These are phyloP conservation scores for Sarocladiaceae sp. DNA, from an alignment of 2,329 filamentous ascomycete genomes.

Conservation along the genomic window DNA sequence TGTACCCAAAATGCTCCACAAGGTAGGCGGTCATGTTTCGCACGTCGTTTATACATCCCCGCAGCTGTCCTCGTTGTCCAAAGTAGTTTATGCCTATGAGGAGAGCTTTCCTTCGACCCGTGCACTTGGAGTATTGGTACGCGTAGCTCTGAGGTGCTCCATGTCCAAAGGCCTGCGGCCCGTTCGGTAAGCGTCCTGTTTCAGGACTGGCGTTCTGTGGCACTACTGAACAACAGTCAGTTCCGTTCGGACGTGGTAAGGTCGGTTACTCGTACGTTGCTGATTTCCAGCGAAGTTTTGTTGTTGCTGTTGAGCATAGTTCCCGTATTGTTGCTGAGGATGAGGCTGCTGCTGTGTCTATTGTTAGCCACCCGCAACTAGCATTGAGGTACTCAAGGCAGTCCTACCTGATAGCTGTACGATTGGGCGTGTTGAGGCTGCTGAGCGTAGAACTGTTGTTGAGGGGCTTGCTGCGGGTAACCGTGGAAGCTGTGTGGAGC, in stretches of 20 bases:
- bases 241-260: neutral
- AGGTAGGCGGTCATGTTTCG: constrained; percentile 95
- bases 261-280: no score
- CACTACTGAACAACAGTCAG: neutral
- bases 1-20: constrained; percentile 85
- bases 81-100: constrained; percentile 98
- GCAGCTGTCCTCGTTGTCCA: constrained; percentile 80
- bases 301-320: constrained; percentile 10
- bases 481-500: constrained; percentile 21
- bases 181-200: constrained; percentile 36
- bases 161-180: constrained; percentile 69
- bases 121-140: constrained; percentile 91
- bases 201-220: neutral
- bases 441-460: constrained; percentile 29
- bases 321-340: constrained; percentile 5
- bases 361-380: constrained; percentile 11
- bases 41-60: constrained; percentile 96
- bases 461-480: constrained; percentile 38
- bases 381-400: neutral
- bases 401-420: constrained; percentile 22
- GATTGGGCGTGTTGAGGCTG: constrained; percentile 40
- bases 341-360: neutral
- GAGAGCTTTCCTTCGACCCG: constrained; percentile 80
- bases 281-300: no score
- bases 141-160: constrained; percentile 77